Evolutionary conservation across 2,329 filamentous ascomycete species (phyloP), one percentile per base, ranked within the genome.

Genomic region (Pseudogymnoascus sp.): DNA sequence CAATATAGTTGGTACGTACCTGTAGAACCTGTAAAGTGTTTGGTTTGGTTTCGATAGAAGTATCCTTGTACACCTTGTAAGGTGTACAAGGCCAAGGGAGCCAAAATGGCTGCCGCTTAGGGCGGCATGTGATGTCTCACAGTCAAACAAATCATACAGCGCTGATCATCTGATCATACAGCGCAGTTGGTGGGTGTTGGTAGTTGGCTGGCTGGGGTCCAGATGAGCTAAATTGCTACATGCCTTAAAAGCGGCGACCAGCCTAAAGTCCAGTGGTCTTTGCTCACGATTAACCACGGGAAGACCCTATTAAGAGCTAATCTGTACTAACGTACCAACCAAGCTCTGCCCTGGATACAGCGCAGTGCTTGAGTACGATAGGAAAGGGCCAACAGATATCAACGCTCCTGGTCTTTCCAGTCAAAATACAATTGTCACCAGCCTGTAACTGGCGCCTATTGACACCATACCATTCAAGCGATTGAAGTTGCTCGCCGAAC

Each of bases 281-380:
- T 56, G 50, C 50, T 19, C 50, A 56, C 50, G 47, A 56, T 33
- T 56, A 19, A 21, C n/a, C 50, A 56, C 50, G 50, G 50, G 50
- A 56, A 56, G 50, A 56, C 50, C 50, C 50, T 56, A 56, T 56
- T 56, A n/a, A 16, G 47, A 53, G 47, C 47, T 53, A 53, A 53
- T 29, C 24, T 16, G 47, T 53, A 31, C 50, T 56, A 33, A 56
- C n/a, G 50, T 33, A 33, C 50, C 33, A 56, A 33, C 50, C 5
- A 56, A 56, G 50, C 50, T 56, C 50, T 56, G 50, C 29, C 50
- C 29, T 56, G 50, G 50, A 33, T 56, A 56, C 50, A 56, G 40
- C 10, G 19, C 19, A 19, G 50, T 19, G n/a, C 47, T 56, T 56
- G 26, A 33, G 50, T 56, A 3, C 21, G 42, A 56, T 21, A 21